Percentiles rank a stretch among this genome's conserved stretches.
These are phyloP conservation scores for Moricandia moricandioides DNA, from an alignment of 345 rosid genomes.

Conservation along the genomic window DNA sequence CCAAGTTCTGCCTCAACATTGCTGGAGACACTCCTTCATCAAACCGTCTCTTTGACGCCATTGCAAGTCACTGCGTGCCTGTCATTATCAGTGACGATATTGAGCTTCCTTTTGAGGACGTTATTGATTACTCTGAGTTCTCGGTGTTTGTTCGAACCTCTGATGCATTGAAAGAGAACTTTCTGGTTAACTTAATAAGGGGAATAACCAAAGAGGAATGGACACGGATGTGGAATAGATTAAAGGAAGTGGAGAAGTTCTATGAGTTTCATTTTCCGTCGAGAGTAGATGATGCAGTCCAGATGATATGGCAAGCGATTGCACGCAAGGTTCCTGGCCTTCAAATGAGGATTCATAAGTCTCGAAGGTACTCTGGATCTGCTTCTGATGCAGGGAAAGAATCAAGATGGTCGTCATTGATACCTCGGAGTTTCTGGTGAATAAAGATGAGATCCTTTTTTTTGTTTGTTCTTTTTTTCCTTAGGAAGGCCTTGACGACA, in stretches of 20 bases:
- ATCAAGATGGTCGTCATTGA: slow-evolving; percentile 34
- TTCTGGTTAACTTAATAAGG: slow-evolving; percentile 60
- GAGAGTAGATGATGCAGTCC: slow-evolving; percentile 72
- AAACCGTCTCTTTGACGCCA: slow-evolving; percentile 92
- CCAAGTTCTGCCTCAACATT: slow-evolving; percentile 95
- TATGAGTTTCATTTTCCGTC: slow-evolving; percentile 80
- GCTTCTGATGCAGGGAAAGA: slow-evolving; percentile 22
- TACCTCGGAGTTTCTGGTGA: slow-evolving; percentile 61
- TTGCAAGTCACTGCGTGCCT: slow-evolving; percentile 94
- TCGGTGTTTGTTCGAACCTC: slow-evolving; percentile 79
- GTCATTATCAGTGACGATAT: slow-evolving; percentile 94
- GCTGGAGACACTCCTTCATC: slow-evolving; percentile 99
- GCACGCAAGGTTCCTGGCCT: slow-evolving; percentile 73
- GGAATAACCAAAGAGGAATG: slow-evolving; percentile 70
- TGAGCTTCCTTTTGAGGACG: slow-evolving; percentile 92
- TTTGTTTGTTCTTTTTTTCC: background rate
- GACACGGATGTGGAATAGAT: slow-evolving; percentile 70
- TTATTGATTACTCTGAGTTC: slow-evolving; percentile 88
- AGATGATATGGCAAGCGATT: slow-evolving; percentile 94
- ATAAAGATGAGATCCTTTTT: background rate
- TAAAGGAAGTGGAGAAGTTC: slow-evolving; percentile 60
- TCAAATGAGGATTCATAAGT: slow-evolving; percentile 62
- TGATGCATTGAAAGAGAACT: slow-evolving; percentile 71
- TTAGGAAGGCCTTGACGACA: slow-evolving; percentile 16
- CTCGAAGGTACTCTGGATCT: slow-evolving; percentile 49